A percentile compares a stretch with the other conserved stretches of the same genome.
These are phyloP conservation scores for Neostapfia colusana DNA, from an alignment of 176 grass and related monocot genomes.

Conservation along the genomic window DNA sequence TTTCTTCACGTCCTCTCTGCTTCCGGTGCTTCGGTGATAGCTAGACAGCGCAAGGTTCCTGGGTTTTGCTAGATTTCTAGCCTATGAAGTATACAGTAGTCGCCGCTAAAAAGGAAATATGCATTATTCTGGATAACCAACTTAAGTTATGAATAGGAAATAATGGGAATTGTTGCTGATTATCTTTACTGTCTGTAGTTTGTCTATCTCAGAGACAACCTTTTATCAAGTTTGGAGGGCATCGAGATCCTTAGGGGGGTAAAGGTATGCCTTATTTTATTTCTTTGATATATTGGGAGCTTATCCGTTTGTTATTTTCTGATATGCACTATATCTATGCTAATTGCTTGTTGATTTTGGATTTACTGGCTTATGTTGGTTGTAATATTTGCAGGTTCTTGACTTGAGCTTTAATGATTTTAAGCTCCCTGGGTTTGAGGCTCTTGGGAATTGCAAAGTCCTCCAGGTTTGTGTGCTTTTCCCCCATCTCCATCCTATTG, in stretches of 20 bases:
- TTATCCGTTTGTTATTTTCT: constrained; percentile 3
- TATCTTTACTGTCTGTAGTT: constrained; percentile 60
- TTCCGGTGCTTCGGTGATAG: constrained; percentile 34
- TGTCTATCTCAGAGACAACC: constrained; percentile 98
- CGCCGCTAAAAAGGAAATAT: not conserved
- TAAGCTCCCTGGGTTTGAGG: constrained; percentile 75
- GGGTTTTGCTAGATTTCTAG: not conserved
- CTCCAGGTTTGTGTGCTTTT: constrained; percentile 70
- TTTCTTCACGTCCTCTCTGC: not conserved
- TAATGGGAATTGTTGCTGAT: not conserved
- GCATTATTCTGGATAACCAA: constrained; percentile 13
- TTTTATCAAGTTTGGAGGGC: constrained; percentile 86
- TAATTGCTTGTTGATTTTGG: constrained; percentile 22
- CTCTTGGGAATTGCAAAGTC: constrained; percentile 81
- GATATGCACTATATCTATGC: not conserved
- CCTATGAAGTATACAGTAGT: constrained; percentile 11
- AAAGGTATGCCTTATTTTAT: constrained; percentile 60
- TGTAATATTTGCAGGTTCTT: constrained; percentile 67
- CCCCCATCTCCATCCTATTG: constrained; percentile 19
- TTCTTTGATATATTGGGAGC: constrained; percentile 19
- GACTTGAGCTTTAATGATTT: constrained; percentile 99
- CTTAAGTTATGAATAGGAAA: not conserved
- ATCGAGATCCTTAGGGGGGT: constrained; percentile 80
- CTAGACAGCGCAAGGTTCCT: constrained; percentile 7
- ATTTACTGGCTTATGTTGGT: constrained; percentile 22